Conservation (phyloP, 176 grass and related monocot species). For the Typha latifolia region DNA sequence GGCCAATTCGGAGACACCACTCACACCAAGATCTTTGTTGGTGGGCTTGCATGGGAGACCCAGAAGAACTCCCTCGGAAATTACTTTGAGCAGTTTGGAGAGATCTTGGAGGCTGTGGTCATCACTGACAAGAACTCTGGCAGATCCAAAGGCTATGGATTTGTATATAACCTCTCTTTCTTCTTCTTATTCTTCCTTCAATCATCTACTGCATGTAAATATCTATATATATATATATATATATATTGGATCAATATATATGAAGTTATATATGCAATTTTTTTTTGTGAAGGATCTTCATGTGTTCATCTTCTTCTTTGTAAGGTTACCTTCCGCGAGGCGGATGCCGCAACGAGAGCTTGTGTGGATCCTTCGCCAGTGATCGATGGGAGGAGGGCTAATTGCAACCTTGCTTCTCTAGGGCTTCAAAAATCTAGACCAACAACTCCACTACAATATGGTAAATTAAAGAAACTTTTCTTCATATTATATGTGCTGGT, state of each 20-base stretch:
- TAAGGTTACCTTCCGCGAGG: conserved; percentile 27
- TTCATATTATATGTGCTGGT: too few species aligned
- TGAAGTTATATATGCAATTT: neutral
- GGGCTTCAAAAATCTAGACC: conserved; percentile 21
- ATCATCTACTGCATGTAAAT: neutral
- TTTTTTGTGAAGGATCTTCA: neutral
- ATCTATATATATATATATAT: neutral
- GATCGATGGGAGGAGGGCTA: conserved; percentile 27
- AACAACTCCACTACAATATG: conserved; percentile 9
- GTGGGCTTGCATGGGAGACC: conserved; percentile 33
- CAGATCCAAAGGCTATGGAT: conserved; percentile 38
- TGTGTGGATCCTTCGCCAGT: conserved; percentile 23
- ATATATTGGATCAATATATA: conserved; percentile 1
- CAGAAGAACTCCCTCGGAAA: conserved; percentile 9
- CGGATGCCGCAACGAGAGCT: conserved; percentile 21
- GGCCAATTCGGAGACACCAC: conserved; percentile 17
- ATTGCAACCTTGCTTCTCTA: conserved; percentile 36
- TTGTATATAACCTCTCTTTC: conserved; percentile 17
- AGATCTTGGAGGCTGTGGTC: conserved; percentile 30
- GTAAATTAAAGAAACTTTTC: neutral
- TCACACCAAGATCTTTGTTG: conserved; percentile 30
- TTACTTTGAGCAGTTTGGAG: conserved; percentile 24
- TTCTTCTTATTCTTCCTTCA: conserved; percentile 2
- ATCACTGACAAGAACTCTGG: conserved; percentile 26
- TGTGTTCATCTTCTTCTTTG: neutral